Evolutionary conservation across 228 moss, liverwort and hornwort species (phyloP), one percentile per base, ranked within the genome.

Genomic region (Sphagnum magellanicum): DNA sequence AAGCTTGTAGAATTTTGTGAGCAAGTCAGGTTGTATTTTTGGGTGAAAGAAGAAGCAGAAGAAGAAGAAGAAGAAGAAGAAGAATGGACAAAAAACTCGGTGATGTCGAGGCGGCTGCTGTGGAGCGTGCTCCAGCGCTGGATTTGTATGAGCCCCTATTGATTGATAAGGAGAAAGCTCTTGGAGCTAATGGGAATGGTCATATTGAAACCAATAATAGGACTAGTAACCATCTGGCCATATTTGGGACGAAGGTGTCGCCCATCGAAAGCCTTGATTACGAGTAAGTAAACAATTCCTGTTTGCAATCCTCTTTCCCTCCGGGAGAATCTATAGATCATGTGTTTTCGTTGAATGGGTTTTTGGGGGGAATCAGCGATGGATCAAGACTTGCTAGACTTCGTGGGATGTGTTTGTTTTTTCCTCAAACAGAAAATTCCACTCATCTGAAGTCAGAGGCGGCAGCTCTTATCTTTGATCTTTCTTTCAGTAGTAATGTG

Each of bases 201-300:
- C 70, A 70, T 49, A 32, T 32, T 32, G 32, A 32, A 32, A 32
- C 32, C 3, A 32, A 32, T 32, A 32, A 32, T 32, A 3, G 32
- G 32, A 32, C 32, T 32, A 32, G 32, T 32, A 72, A 75, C 48
- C 80, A 80, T 66, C 69, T 60, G 4, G 80, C 80, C n/a, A 68
- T 75, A 13, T 70, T 79, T 32, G 79, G 83, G 50, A 51, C 69
- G 32, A 74, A 74, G 52, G 58, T 65, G 3, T 71, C 72, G 3
- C 66, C 72, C 4, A 74, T 83, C 55, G 83, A 83, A 66, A 83
- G 83, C 65, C 69, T 83, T 55, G 79, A 83, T 72, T 83, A 79
- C 50, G 83, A 83, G 83, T 83, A 79, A 60, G 79, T 67, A 8
- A 7, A 6, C n/a, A 0, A 5, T 11, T 5, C 55, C 12, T 12